Evolutionary conservation across 345 rosid genomes (phyloP), one percentile per base, ranked within the genome.

Genomic region (Excoecaria agallocha): DNA sequence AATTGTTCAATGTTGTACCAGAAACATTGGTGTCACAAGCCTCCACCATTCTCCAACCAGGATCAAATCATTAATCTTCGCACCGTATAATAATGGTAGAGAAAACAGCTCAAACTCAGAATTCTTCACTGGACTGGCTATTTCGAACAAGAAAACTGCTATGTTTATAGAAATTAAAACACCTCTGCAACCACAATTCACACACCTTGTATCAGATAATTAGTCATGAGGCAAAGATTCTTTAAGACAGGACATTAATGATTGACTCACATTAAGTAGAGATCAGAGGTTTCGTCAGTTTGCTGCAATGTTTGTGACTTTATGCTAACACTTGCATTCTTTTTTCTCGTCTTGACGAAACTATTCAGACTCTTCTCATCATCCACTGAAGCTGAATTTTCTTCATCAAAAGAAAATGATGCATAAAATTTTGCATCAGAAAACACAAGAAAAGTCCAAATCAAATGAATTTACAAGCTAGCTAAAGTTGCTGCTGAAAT

Each of bases 1-100:
- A 89, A 76, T 84, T 83, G 30, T 79, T 87, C 81, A 87, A 85
- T 89, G 93, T 82, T 92, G 98, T 94, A 94, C 98, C 97, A 92
- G 98, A 94, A 94, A 94, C 94, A 92, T 94, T 38, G 98, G 97
- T 16, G 97, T 94, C 81, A 94, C 78, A 3, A 94, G 94, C 84
- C 97, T 88, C 98, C 98, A 94, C 98, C 98, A 94, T 79, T 94
- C 97, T 68, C 98, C 97, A 52, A 84, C 82, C 39, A 94, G 74
- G 85, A 94, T 90, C 80, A 92, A 81, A 81, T 88, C 87, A 37
- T 94, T 94, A 77, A 92, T 88, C 88, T 94, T 94, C 16, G 97
- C 96, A 68, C 98, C 97, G 22, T 92, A 92, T 39, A 94, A 66
- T 8, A 88, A 71, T 3, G 97, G 98, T 9, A 94, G 80, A 4